Percentiles rank a stretch among this genome's conserved stretches.
phyloP scores from a whole-genome alignment of 768 basidiomycete species.

The Aureoboletus auriporus region DNA sequence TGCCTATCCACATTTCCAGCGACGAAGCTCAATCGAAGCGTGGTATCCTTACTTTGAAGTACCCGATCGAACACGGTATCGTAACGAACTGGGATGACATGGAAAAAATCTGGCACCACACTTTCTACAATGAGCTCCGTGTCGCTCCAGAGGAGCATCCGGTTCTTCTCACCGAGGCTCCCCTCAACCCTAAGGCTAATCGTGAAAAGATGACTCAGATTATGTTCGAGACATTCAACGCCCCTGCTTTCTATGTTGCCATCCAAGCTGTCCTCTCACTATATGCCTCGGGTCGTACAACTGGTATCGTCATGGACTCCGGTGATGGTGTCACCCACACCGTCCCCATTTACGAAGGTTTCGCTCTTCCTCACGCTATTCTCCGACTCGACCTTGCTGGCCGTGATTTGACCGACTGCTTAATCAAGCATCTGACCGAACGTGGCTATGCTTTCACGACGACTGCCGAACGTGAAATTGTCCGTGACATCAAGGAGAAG shows the following conservation, averaged over 20 bases:
- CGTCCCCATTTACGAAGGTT: conserved; percentile 96
- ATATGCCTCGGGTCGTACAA: conserved; percentile 93
- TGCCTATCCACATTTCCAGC: conserved; percentile 36
- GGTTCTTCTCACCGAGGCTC: conserved; percentile 67
- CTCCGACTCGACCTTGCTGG: conserved; percentile 89
- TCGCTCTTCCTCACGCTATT: conserved; percentile 90
- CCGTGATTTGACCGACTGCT: conserved; percentile 82
- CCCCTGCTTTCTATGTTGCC: conserved; percentile 69
- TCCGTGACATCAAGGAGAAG: conserved; percentile 93
- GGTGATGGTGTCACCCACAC: conserved; percentile 97
- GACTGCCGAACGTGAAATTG: conserved; percentile 90
- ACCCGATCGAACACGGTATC: conserved; percentile 92
- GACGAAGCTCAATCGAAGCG: conserved; percentile 94
- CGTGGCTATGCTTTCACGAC: conserved; percentile 94
- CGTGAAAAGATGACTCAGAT: conserved; percentile 76
- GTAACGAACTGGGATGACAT: conserved; percentile 99
- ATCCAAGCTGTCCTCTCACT: conserved; percentile 74
- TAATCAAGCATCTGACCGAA: conserved; percentile 85
- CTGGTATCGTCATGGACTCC: conserved; percentile 92
- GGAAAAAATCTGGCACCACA: conserved; percentile 99
- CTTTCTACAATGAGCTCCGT: conserved; percentile 83
- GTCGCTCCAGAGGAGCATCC: conserved; percentile 77
- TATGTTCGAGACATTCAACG: conserved; percentile 79
- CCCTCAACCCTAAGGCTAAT: conserved; percentile 70
- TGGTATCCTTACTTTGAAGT: conserved; percentile 90